Conservation (phyloP, 2,329 filamentous ascomycete species). For the Pyricularia grisea region DNA sequence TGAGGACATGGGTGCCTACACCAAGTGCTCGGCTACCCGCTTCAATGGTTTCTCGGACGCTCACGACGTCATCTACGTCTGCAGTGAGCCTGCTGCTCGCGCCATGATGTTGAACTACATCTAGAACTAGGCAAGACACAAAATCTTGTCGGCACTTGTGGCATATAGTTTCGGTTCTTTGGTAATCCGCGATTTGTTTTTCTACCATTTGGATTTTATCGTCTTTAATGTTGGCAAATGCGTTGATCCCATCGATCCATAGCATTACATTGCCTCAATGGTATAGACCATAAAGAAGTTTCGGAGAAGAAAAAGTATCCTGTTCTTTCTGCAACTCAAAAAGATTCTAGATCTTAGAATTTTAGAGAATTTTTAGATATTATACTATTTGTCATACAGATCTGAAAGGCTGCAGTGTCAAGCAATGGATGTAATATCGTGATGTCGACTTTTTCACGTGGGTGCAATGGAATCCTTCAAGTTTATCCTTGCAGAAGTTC, state of each 20-base stretch:
- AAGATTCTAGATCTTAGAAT: not conserved
- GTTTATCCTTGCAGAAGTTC: not conserved
- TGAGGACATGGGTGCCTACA: constrained; percentile 97
- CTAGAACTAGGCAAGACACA: not conserved
- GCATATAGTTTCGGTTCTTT: not conserved
- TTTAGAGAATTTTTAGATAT: not conserved
- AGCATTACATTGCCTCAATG: not conserved
- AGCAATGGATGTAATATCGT: not conserved
- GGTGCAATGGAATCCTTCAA: not conserved
- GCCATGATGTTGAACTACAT: constrained; percentile 29
- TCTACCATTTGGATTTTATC: not conserved
- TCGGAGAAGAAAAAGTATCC: not conserved
- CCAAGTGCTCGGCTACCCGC: constrained; percentile 91
- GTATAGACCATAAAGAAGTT: not conserved
- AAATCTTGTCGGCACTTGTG: not conserved
- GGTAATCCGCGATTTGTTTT: not conserved
- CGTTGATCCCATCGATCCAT: not conserved
- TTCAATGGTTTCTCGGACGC: constrained; percentile 96
- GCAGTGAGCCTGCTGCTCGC: constrained; percentile 79
- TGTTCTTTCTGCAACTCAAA: not conserved
- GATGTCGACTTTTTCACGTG: not conserved
- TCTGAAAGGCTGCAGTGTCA: not conserved
- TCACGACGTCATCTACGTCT: constrained; percentile 91
- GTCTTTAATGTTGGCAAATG: not conserved
- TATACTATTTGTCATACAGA: not conserved